A percentile compares a stretch with the other conserved stretches of the same genome.
These are phyloP conservation scores for Echinochloa phyllopogon DNA, from an alignment of 176 grass and related monocot species.

Conservation along the genomic window DNA sequence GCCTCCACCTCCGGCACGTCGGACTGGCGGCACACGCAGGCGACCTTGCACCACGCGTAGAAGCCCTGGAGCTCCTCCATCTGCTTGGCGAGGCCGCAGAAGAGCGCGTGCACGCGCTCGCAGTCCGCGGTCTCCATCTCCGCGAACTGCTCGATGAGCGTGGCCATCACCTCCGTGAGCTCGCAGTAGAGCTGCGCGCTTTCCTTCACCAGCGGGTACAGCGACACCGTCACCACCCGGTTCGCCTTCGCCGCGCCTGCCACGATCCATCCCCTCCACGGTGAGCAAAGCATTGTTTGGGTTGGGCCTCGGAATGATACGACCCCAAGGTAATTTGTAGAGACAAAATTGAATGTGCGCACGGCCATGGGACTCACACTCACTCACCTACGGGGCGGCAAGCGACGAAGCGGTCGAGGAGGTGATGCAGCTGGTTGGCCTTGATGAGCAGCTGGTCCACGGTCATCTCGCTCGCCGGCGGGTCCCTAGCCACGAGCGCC, in stretches of 20 bases:
- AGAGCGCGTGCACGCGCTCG: slow-evolving; percentile 59
- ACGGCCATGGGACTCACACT: no score
- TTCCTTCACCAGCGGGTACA: slow-evolving; percentile 80
- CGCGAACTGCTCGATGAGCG: slow-evolving; percentile 69
- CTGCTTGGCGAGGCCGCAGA: slow-evolving; percentile 61
- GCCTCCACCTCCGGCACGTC: slow-evolving; percentile 80
- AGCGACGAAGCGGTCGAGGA: slow-evolving; percentile 75
- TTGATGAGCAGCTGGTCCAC: slow-evolving; percentile 59
- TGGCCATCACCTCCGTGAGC: slow-evolving; percentile 58
- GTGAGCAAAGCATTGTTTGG: neutral
- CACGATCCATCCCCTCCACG: no score
- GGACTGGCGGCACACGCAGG: slow-evolving; percentile 62
- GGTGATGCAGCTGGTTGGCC: slow-evolving; percentile 64
- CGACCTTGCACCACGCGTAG: slow-evolving; percentile 75
- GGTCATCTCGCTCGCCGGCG: slow-evolving; percentile 75
- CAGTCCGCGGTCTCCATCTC: slow-evolving; percentile 67
- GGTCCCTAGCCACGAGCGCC: slow-evolving; percentile 48
- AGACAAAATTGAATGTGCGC: neutral
- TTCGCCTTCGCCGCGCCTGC: slow-evolving; percentile 74
- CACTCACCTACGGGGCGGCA: slow-evolving; percentile 70
- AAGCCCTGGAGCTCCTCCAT: slow-evolving; percentile 70
- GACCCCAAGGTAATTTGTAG: neutral
- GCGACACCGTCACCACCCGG: slow-evolving; percentile 69
- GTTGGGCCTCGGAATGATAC: no score
- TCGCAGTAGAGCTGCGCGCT: slow-evolving; percentile 88